Evolutionary conservation across 176 grass and related monocot species (phyloP).

Genomic region (Carex scoparia): DNA sequence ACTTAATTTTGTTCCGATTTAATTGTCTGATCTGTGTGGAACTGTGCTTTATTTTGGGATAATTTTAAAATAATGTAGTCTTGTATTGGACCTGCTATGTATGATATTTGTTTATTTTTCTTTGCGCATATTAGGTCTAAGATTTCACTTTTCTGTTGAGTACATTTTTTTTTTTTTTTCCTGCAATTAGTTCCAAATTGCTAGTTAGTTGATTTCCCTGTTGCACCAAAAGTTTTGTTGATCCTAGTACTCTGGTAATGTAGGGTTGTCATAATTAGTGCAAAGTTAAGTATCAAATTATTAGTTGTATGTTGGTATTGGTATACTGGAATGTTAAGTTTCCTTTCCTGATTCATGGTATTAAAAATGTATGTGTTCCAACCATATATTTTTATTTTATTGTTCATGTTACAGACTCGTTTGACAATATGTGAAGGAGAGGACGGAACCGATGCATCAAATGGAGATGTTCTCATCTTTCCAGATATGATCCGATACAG

Average conservation of each 20-base stretch:
- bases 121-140: neutral
- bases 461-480: conserved; percentile 96
- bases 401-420: conserved; percentile 43
- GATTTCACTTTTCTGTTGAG: neutral
- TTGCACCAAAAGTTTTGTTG: neutral
- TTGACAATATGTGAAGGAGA: conserved; percentile 97
- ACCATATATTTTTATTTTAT: neutral
- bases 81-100: neutral
- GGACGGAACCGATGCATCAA: conserved; percentile 78
- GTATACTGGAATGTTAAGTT: neutral
- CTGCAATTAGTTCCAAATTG: neutral
- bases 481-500: conserved; percentile 99
- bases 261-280: neutral
- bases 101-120: neutral
- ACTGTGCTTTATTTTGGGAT: neutral
- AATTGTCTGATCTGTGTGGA: neutral
- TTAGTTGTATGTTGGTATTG: neutral
- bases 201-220: neutral
- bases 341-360: neutral
- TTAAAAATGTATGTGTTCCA: neutral
- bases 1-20: neutral
- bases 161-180: neutral
- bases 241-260: neutral
- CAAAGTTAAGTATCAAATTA: neutral
- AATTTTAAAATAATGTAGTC: neutral